Evolutionary conservation across 1,139 yeast species (phyloP).

Genomic region (Yamadazyma epiphylla): DNA sequence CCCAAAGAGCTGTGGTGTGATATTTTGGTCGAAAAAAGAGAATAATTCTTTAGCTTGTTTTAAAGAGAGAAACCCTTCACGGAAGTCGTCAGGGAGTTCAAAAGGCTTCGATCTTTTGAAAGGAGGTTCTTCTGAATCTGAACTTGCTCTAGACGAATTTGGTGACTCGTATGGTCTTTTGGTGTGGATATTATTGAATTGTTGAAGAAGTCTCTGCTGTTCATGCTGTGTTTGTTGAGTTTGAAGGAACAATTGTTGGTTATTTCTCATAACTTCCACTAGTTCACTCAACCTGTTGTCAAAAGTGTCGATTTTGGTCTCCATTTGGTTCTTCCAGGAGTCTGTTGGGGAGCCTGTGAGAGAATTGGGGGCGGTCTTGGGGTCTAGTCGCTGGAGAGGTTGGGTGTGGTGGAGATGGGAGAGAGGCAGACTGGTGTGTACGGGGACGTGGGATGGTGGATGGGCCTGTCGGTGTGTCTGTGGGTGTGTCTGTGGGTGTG

Average conservation of each 20-base stretch:
- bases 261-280: slow-evolving; percentile 32
- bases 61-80: slow-evolving; percentile 30
- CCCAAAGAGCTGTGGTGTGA: slow-evolving; percentile 65
- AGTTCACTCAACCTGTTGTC: slow-evolving; percentile 45
- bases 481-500: background rate
- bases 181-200: slow-evolving; percentile 1
- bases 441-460: background rate
- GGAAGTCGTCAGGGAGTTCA: slow-evolving; percentile 27
- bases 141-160: background rate
- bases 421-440: background rate
- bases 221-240: slow-evolving; percentile 15
- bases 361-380: slow-evolving; percentile 1
- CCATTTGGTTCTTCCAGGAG: slow-evolving; percentile 45
- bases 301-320: slow-evolving; percentile 40
- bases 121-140: slow-evolving; percentile 1
- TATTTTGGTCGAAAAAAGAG: slow-evolving; percentile 49
- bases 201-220: slow-evolving; percentile 11
- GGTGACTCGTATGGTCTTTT: background rate
- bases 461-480: slow-evolving; percentile 1
- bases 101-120: slow-evolving; percentile 4
- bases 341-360: slow-evolving; percentile 6
- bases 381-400: too few species aligned
- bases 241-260: slow-evolving; percentile 26
- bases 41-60: slow-evolving; percentile 51
- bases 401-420: background rate